Percentiles rank a stretch among this genome's conserved stretches.
Conservation (phyloP, 305 asterid genomes). For the Solanum aculeatissimum region DNA sequence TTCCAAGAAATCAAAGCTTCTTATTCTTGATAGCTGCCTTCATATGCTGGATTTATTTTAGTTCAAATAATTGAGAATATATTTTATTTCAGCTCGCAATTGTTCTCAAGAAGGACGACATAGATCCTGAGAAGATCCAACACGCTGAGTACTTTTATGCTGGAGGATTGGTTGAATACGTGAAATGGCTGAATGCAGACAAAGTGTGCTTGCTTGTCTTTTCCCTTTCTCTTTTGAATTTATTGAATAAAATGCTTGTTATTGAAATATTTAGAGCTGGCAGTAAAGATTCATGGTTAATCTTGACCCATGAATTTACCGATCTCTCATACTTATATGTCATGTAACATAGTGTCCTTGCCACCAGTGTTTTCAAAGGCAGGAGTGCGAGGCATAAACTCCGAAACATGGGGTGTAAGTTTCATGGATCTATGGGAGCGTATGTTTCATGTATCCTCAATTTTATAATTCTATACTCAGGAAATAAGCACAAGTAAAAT, state of each 20-base stretch:
- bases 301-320: neutral
- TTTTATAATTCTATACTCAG: too few species aligned
- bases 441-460: too few species aligned
- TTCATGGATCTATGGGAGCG: too few species aligned
- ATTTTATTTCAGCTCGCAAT: constrained; percentile 47
- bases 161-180: constrained; percentile 90
- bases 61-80: neutral
- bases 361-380: neutral
- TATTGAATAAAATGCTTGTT: neutral
- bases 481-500: too few species aligned
- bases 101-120: constrained; percentile 49
- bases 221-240: neutral
- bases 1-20: neutral
- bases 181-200: constrained; percentile 83
- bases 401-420: too few species aligned
- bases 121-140: constrained; percentile 50
- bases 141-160: constrained; percentile 70
- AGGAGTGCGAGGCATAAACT: too few species aligned
- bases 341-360: neutral
- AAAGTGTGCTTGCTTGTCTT: constrained; percentile 49
- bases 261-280: neutral
- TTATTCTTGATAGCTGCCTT: neutral
- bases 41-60: neutral
- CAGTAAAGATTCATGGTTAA: neutral
- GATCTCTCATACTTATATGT: neutral